A percentile compares a stretch with the other conserved stretches of the same genome.
These are phyloP conservation scores for Melaleuca alternifolia DNA, from an alignment of 345 rosid genomes.

Conservation along the genomic window DNA sequence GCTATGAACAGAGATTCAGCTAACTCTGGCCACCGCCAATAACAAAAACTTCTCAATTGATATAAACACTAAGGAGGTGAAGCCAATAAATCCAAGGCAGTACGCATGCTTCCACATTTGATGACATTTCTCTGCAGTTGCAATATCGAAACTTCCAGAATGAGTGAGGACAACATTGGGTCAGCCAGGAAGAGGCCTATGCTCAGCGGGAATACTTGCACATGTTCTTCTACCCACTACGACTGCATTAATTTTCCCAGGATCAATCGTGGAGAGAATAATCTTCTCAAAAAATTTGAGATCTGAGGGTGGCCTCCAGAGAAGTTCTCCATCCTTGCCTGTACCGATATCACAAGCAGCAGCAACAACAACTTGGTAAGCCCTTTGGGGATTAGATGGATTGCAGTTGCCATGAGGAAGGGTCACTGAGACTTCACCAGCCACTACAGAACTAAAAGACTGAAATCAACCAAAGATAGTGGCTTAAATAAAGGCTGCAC, in stretches of 20 bases:
- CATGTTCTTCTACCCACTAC: no score
- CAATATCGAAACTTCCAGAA: constrained; percentile 64
- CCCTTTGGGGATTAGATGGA: constrained; percentile 34
- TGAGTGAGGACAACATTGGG: constrained; percentile 90
- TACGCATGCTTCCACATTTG: no score
- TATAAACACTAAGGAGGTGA: constrained; percentile 62
- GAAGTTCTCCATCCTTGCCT: constrained; percentile 75
- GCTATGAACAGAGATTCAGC: neutral
- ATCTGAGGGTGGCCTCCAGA: constrained; percentile 70
- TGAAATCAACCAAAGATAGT: constrained; percentile 7
- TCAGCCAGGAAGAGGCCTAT: constrained; percentile 65
- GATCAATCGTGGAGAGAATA: constrained; percentile 46
- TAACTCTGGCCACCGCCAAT: constrained; percentile 83
- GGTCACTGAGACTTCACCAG: constrained; percentile 19
- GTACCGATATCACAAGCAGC: constrained; percentile 81
- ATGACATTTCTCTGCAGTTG: no score
- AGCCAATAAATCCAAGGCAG: no score
- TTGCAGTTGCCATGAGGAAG: constrained; percentile 35
- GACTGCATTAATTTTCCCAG: constrained; percentile 69
- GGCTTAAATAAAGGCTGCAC: constrained; percentile 11
- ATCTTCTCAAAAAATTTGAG: constrained; percentile 69
- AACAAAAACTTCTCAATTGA: constrained; percentile 84
- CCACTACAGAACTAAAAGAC: constrained; percentile 21
- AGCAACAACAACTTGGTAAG: constrained; percentile 73
- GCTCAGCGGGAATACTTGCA: constrained; percentile 62